Percentiles rank a stretch among this genome's conserved stretches.
phyloP scores from a whole-genome alignment of 805 yeast species.

The Pichia phayaonensis region DNA sequence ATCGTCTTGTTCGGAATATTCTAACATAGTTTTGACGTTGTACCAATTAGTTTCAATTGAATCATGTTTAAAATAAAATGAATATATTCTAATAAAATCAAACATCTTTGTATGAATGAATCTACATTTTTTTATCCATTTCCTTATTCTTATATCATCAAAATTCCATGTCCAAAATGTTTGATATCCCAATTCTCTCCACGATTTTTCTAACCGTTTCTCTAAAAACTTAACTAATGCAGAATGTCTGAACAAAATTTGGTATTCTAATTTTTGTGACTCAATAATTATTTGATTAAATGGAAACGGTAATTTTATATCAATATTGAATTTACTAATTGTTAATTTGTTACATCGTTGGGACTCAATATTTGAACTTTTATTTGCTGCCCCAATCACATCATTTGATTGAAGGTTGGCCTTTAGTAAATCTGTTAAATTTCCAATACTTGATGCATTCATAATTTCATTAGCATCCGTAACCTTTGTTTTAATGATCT shows the following conservation, averaged over 20 bases:
- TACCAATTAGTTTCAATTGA: constrained; percentile 52
- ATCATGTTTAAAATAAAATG: constrained; percentile 47
- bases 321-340: constrained; percentile 47
- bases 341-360: constrained; percentile 33
- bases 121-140: constrained; percentile 49
- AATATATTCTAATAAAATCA: constrained; percentile 46
- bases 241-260: constrained; percentile 67
- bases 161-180: constrained; percentile 56
- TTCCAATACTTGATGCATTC: constrained; percentile 35
- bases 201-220: constrained; percentile 51
- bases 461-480: constrained; percentile 47
- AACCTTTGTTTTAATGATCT: constrained; percentile 45
- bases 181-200: constrained; percentile 63
- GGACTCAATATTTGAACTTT: constrained; percentile 2
- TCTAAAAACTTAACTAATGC: constrained; percentile 56
- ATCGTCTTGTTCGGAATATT: constrained; percentile 8
- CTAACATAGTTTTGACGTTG: constrained; percentile 28
- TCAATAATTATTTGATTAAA: constrained; percentile 65
- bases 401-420: constrained; percentile 30
- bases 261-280: constrained; percentile 69
- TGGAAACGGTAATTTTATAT: constrained; percentile 77
- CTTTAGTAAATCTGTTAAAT: constrained; percentile 37
- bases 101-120: constrained; percentile 51
- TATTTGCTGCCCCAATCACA: constrained; percentile 12
- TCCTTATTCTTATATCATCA: constrained; percentile 35